Evolutionary conservation across 805 yeast species (phyloP).

Genomic region (Cyberlindnera veronae): DNA sequence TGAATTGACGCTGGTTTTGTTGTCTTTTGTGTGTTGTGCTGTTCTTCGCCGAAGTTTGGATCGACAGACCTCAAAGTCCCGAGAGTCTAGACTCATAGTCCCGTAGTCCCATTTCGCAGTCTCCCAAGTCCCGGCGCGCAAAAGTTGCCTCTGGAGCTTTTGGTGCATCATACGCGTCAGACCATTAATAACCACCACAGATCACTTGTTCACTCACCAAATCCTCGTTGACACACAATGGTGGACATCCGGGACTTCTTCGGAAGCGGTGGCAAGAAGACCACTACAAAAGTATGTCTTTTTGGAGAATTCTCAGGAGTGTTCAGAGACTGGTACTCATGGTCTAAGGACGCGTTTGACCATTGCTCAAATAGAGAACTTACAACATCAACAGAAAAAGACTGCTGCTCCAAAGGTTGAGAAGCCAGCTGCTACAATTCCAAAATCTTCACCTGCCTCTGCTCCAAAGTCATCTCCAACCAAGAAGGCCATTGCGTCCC

Average conservation of each 20-base stretch:
- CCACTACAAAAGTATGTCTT: conserved; percentile 13
- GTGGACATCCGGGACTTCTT: conserved; percentile 41
- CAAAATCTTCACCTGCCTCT: conserved; percentile 5
- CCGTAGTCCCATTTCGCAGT: not conserved
- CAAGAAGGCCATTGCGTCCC: no score
- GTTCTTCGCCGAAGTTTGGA: no score
- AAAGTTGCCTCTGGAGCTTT: no score
- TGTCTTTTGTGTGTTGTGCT: not conserved
- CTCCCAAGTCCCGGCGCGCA: not conserved
- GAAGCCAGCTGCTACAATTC: no score
- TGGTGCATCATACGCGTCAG: no score
- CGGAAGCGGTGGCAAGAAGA: conserved; percentile 20
- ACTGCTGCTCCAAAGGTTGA: not conserved
- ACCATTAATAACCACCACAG: no score
- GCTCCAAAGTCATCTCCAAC: not conserved
- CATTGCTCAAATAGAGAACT: no score
- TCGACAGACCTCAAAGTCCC: no score
- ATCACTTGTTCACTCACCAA: no score
- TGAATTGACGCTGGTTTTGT: no score
- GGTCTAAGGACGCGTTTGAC: not conserved
- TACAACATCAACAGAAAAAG: conserved; percentile 1
- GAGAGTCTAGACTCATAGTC: not conserved
- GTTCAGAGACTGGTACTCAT: no score
- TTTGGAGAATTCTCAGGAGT: not conserved
- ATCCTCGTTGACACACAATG: conserved; percentile 22